Percentiles rank a stretch among this genome's conserved stretches.
phyloP scores from a whole-genome alignment of 345 rosid genomes.

The Nasturtium officinale region DNA sequence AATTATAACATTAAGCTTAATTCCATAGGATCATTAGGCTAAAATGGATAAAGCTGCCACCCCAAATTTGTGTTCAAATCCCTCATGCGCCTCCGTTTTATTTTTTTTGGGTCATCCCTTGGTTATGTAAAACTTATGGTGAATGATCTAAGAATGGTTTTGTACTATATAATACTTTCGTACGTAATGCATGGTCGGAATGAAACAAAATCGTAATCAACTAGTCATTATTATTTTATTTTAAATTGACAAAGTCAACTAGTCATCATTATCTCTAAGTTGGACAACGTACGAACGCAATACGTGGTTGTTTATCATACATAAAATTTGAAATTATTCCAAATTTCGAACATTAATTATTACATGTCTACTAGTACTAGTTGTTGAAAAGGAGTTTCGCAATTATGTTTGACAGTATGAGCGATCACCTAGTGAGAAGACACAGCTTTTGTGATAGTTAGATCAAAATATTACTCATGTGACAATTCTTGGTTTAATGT shows the following conservation, averaged over 20 bases:
- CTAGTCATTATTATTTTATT: background rate
- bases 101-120: no score
- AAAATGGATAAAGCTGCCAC: no score
- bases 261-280: background rate
- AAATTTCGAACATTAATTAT: background rate
- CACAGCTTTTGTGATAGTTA: background rate
- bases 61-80: no score
- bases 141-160: background rate
- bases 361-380: background rate
- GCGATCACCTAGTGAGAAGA: background rate
- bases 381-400: background rate
- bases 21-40: no score
- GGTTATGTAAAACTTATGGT: background rate
- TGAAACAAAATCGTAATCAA: background rate
- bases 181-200: background rate
- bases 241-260: background rate
- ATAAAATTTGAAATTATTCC: background rate
- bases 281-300: background rate
- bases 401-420: background rate
- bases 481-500: background rate
- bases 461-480: background rate
- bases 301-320: slow-evolving; percentile 13
- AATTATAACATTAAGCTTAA: no score
- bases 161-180: background rate
- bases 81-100: no score